Conservation (phyloP, 148 eudicot species). For the Cornus kousa region DNA sequence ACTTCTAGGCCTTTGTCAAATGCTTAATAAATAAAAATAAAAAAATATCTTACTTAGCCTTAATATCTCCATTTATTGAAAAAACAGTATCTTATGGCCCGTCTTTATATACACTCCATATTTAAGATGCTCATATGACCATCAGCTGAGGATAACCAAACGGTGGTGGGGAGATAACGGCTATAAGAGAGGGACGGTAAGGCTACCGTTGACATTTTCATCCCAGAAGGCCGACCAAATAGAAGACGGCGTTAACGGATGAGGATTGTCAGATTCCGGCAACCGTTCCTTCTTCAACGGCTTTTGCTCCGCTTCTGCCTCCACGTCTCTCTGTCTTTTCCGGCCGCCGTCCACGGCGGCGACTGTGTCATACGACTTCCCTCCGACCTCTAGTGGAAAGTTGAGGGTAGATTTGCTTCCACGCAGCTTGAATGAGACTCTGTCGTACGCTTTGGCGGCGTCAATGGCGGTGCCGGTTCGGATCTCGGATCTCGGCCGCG, state of each 20-base stretch:
- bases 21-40: too few species aligned
- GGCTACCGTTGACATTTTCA: slow-evolving; percentile 28
- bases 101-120: too few species aligned
- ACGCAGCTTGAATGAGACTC: slow-evolving; percentile 50
- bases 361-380: not conserved
- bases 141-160: slow-evolving; percentile 36
- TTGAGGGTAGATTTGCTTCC: slow-evolving; percentile 58
- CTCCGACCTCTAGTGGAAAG: slow-evolving; percentile 50
- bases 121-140: slow-evolving; percentile 19
- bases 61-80: too few species aligned
- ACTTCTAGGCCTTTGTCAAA: too few species aligned
- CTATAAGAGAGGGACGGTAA: slow-evolving; percentile 36
- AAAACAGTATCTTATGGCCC: too few species aligned
- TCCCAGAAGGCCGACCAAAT: slow-evolving; percentile 50
- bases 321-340: slow-evolving; percentile 18
- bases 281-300: not conserved
- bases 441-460: too few species aligned
- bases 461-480: too few species aligned
- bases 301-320: not conserved
- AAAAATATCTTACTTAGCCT: too few species aligned
- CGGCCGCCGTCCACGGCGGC: not conserved
- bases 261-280: not conserved
- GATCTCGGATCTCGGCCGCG: too few species aligned
- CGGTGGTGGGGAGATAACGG: slow-evolving; percentile 53
- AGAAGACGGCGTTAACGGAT: slow-evolving; percentile 47